Percentiles rank a stretch among this genome's conserved stretches.
Evolutionary conservation across 2,329 filamentous ascomycete genomes (phyloP).

Genomic region (Ceratocystis cubensis): DNA sequence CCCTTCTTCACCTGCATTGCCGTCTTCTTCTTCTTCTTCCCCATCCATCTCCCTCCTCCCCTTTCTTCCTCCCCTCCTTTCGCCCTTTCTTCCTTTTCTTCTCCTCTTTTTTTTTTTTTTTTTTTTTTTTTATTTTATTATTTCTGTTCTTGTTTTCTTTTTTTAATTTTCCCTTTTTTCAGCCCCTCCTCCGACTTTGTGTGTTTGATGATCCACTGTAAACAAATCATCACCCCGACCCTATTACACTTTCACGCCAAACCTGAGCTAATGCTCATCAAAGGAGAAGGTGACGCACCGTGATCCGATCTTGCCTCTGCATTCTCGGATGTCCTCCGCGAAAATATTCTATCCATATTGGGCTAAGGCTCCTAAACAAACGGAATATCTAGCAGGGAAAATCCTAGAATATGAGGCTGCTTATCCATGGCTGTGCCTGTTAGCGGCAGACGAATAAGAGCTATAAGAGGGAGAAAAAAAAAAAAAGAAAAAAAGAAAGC

Average conservation of each 20-base stretch:
- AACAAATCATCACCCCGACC: neutral
- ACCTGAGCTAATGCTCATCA: conserved; percentile 2
- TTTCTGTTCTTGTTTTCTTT: neutral
- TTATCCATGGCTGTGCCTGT: conserved; percentile 1
- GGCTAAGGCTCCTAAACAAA: neutral
- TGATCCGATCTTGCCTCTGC: conserved; percentile 6
- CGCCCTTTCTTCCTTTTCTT: too few relatives aligned
- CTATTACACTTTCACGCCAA: neutral
- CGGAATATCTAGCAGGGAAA: neutral
- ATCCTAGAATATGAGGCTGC: neutral
- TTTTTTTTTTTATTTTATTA: neutral
- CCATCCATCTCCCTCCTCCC: neutral
- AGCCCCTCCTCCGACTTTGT: neutral
- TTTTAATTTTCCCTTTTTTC: neutral
- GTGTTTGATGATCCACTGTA: conserved; percentile 9
- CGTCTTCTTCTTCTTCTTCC: neutral
- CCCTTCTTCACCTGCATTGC: neutral
- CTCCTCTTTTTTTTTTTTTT: neutral
- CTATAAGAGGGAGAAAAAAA: neutral
- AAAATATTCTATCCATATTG: neutral
- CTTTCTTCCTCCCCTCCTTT: too few relatives aligned
- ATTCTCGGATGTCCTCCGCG: neutral
- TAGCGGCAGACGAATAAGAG: neutral
- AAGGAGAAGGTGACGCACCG: neutral
- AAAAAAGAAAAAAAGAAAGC: neutral